These are phyloP conservation scores for Rhizopogon vesiculosus DNA, from an alignment of 768 basidiomycete genomes.

Conservation along the genomic window DNA sequence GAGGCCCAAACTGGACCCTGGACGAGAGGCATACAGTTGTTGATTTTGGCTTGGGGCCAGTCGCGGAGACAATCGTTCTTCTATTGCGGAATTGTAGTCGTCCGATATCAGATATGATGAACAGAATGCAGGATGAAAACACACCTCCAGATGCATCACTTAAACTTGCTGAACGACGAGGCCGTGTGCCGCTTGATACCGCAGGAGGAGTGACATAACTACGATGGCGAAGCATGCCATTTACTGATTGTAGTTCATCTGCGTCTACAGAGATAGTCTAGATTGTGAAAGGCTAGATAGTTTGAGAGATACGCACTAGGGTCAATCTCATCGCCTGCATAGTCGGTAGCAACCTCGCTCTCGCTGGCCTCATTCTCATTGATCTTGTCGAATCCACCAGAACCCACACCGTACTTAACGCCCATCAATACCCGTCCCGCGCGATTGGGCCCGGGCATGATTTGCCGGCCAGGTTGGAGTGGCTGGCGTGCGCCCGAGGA, in stretches of 20 bases:
- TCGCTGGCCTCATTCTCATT: constrained; percentile 41
- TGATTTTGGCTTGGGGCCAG: constrained; percentile 16
- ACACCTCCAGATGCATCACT: constrained; percentile 48
- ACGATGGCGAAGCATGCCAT: constrained; percentile 22
- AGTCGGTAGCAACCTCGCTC: constrained; percentile 29
- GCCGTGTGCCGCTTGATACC: constrained; percentile 46
- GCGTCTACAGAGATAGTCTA: constrained; percentile 26
- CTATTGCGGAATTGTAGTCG: constrained; percentile 14
- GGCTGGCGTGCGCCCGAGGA: constrained; percentile 27
- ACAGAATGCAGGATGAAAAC: constrained; percentile 10
- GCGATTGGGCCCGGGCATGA: constrained; percentile 40
- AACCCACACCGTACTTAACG: constrained; percentile 23
- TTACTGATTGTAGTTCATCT: constrained; percentile 22
- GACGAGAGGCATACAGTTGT: constrained; percentile 25
- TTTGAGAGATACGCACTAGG: constrained; percentile 24
- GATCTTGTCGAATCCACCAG: constrained; percentile 42
- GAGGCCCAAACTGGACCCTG: constrained; percentile 41
- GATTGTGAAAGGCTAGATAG: constrained; percentile 10
- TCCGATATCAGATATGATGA: constrained; percentile 18
- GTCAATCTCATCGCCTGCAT: constrained; percentile 35
- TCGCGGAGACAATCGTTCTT: constrained; percentile 22
- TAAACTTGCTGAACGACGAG: constrained; percentile 72
- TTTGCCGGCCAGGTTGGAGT: constrained; percentile 36
- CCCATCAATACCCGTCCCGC: constrained; percentile 48
- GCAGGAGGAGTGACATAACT: constrained; percentile 19